Percentiles rank a stretch among this genome's conserved stretches.
phyloP scores from a whole-genome alignment of 257 asterid genomes.

The Penstemon davidsonii region DNA sequence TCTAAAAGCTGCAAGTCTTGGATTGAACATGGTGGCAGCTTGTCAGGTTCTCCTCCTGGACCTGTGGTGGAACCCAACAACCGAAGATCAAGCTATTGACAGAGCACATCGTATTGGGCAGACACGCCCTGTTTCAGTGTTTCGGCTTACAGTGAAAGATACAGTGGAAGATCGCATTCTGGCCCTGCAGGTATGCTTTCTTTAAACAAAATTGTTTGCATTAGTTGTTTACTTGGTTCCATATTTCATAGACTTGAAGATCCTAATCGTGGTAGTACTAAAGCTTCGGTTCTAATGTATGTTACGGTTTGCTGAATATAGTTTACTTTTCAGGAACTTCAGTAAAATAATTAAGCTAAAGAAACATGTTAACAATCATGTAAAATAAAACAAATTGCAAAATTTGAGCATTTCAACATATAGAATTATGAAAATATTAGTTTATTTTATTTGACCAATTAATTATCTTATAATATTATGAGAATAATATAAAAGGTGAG shows the following conservation, averaged over 20 bases:
- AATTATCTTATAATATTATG: too few species aligned
- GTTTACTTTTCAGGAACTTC: too few species aligned
- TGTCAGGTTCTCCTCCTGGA: slow-evolving; percentile 88
- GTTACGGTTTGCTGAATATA: too few species aligned
- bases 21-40: slow-evolving; percentile 97
- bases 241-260: not conserved
- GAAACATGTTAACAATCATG: too few species aligned
- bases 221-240: not conserved
- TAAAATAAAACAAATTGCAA: too few species aligned
- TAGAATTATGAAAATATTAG: too few species aligned
- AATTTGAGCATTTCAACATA: too few species aligned
- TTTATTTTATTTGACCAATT: too few species aligned
- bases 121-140: slow-evolving; percentile 89
- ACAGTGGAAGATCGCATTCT: slow-evolving; percentile 98
- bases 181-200: slow-evolving; percentile 76
- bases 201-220: not conserved
- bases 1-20: slow-evolving; percentile 96
- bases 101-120: slow-evolving; percentile 98
- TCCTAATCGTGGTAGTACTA: not conserved
- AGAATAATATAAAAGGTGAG: too few species aligned
- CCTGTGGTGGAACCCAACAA: slow-evolving; percentile 99
- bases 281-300: too few species aligned
- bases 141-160: slow-evolving; percentile 84
- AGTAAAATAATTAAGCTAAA: too few species aligned
- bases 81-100: slow-evolving; percentile 99